Evolutionary conservation across 2,329 filamentous ascomycete genomes (phyloP).

Genomic region (Aspergillus thermomutatus): DNA sequence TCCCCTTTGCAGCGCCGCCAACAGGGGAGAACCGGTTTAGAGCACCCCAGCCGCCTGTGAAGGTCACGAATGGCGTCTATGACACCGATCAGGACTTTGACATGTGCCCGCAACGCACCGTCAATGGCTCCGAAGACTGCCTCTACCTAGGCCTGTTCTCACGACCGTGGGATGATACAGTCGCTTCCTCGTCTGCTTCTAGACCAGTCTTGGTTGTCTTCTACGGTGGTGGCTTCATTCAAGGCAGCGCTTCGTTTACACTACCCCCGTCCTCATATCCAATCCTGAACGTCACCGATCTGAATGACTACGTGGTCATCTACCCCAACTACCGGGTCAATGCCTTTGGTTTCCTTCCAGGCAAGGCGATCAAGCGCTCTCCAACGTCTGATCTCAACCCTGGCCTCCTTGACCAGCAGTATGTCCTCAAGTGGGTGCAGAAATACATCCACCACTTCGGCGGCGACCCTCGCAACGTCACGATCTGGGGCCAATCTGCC

Average conservation of each 20-base stretch:
- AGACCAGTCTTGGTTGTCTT: constrained; percentile 60
- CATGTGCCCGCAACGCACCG: constrained; percentile 58
- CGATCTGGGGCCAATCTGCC: constrained; percentile 55
- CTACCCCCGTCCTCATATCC: constrained; percentile 58
- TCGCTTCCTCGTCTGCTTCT: constrained; percentile 22
- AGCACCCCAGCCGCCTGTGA: constrained; percentile 55
- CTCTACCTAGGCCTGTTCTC: constrained; percentile 60
- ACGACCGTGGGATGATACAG: constrained; percentile 49
- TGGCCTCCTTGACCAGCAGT: constrained; percentile 52
- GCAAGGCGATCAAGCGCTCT: constrained; percentile 45
- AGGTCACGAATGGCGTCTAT: constrained; percentile 50
- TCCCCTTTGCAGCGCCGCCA: constrained; percentile 60
- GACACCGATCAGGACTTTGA: constrained; percentile 55
- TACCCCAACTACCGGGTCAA: constrained; percentile 57
- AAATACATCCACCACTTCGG: constrained; percentile 53
- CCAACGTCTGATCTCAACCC: constrained; percentile 49
- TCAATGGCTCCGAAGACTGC: constrained; percentile 59
- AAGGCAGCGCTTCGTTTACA: constrained; percentile 53
- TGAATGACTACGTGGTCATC: constrained; percentile 52
- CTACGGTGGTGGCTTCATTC: constrained; percentile 61
- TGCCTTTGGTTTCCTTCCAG: constrained; percentile 55
- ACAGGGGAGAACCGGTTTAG: constrained; percentile 58
- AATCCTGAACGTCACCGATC: constrained; percentile 52
- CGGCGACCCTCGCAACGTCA: constrained; percentile 51
- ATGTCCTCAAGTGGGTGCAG: constrained; percentile 54